Base-by-base conservation (phyloP, 1,284 basidiomycete species). In the Ceratobasidium papillatum region DNA sequence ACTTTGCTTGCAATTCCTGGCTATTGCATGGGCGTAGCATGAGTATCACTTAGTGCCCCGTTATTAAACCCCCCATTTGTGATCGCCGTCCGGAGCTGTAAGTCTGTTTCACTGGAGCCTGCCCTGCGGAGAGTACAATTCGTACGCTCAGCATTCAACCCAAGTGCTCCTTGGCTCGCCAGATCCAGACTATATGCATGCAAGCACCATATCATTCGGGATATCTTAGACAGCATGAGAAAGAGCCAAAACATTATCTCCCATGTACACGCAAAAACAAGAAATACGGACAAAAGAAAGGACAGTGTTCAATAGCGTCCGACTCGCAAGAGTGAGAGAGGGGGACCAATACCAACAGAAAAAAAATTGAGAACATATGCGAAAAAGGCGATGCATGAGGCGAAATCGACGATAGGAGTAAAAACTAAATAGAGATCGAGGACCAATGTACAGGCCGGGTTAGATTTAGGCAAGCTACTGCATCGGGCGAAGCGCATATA, bases 401-500 rank as follows among this genome's bases (percentile, higher is more conserved):
- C 8, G 45, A 64, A 41, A 73, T 22, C 2, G 56, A 43, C 36
- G 41, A 62, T 43, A 34, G 30, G 38, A 22, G 27, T 47, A 17
- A 30, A 41, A 45, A 22, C 9, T 54, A 19, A 59, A 52, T 32
- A 30, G 52, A 69, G 59, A 32, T 32, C 9, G 25, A 34, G 19
- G 45, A 22, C 59, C 59, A 62, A 27, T 45, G 59, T 62, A 62
- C 30, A 45, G 43, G 22, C 25, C 30, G 11, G 52, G 41, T 45
- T 52, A 54, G 32, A 51, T 65, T 27, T 51, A 30, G n/a, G 36
- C 22, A 36, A 11, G 27, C 22, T 56, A 49, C 14, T 69, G 36
- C 51, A 72, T 56, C 3, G 56, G 68, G 25, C 68, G 68, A 4
- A 72, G 58, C 36, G 68, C 68, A 72, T 72, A 72, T n/a, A 72